Percentiles rank a stretch among this genome's conserved stretches.
Conservation (phyloP, 257 asterid species). For the Solanum sejunctum region DNA sequence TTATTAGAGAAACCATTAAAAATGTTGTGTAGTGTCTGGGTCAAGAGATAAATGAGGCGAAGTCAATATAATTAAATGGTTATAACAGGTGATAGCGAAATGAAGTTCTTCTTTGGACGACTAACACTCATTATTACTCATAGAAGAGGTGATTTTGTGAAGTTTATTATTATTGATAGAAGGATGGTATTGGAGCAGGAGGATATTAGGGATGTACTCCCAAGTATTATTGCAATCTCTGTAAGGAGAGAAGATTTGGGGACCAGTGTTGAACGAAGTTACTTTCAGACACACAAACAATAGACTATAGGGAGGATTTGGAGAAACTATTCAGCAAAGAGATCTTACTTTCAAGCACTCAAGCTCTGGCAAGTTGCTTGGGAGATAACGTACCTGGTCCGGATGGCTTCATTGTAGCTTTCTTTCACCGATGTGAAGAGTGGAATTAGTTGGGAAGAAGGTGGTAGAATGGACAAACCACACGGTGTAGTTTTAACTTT, state of each 20-base stretch:
- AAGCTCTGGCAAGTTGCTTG: background rate
- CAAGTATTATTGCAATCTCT: background rate
- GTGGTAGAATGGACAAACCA: background rate
- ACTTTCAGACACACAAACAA: background rate
- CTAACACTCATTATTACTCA: background rate
- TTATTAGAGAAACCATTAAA: background rate
- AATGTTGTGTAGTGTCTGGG: background rate
- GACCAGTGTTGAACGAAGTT: background rate
- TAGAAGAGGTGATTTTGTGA: background rate
- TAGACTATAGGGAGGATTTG: background rate
- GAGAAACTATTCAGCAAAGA: background rate
- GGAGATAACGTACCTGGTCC: background rate
- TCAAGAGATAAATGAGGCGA: background rate
- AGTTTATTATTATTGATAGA: background rate
- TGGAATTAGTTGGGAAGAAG: background rate
- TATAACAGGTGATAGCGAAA: background rate
- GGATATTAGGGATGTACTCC: background rate
- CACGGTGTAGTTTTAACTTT: background rate
- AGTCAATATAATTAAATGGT: background rate
- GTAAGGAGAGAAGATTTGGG: background rate
- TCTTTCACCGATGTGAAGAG: background rate
- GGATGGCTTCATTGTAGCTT: background rate
- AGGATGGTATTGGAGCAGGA: background rate
- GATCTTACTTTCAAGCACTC: background rate
- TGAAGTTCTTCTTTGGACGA: background rate